phyloP scores from a whole-genome alignment of 345 rosid species.

The Syzygium jambos region DNA sequence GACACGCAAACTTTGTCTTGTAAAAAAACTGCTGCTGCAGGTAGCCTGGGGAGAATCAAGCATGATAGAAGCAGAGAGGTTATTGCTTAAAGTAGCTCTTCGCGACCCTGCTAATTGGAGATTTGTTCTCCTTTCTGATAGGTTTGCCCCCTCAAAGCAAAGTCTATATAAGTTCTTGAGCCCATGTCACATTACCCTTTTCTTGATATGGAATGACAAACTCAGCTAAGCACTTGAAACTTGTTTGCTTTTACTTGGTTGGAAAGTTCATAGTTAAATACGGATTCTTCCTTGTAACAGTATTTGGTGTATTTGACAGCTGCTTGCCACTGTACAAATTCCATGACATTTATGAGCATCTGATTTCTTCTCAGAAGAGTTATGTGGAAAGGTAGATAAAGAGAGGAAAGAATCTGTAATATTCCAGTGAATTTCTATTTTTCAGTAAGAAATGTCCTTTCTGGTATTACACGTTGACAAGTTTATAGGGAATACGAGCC shows the following conservation, averaged over 20 bases:
- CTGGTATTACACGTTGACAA: not conserved
- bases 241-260: not conserved
- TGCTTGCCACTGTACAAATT: slow-evolving; percentile 16
- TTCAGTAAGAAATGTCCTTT: not conserved
- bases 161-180: not conserved
- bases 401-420: not conserved
- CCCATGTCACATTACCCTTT: not conserved
- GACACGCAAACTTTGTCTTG: not conserved
- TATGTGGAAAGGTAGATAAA: slow-evolving; percentile 14
- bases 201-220: not conserved
- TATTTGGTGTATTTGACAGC: slow-evolving; percentile 1
- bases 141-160: not conserved
- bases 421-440: not conserved
- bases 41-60: slow-evolving; percentile 18
- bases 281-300: not conserved
- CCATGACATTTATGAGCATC: slow-evolving; percentile 6
- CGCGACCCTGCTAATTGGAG: slow-evolving; percentile 13
- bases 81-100: slow-evolving; percentile 14
- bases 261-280: not conserved
- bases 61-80: slow-evolving; percentile 18
- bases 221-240: not conserved
- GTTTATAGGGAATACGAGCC: not conserved
- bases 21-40: not conserved
- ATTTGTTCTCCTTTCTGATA: slow-evolving; percentile 19
- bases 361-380: slow-evolving; percentile 10